Percentiles rank a stretch among this genome's conserved stretches.
Conservation (phyloP, 1,139 yeast species). For the Yamadazyma diospyri region DNA sequence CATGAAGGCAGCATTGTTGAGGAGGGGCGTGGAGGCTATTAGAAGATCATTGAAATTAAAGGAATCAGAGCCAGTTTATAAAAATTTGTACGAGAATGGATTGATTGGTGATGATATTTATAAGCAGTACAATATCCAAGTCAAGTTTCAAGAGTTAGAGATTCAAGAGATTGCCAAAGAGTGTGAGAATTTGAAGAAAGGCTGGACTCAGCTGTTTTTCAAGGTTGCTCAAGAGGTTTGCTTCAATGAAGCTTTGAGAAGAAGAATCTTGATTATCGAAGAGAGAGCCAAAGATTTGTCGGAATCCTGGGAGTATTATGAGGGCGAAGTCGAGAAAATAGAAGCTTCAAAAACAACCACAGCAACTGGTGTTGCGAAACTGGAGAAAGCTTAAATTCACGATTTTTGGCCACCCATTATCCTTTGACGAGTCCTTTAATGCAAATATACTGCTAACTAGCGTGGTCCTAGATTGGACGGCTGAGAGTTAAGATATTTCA, state of each 20-base stretch:
- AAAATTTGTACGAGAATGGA: constrained; percentile 77
- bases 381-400: not conserved
- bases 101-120: constrained; percentile 86
- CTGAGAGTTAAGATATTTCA: too few species aligned
- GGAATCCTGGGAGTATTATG: constrained; percentile 46
- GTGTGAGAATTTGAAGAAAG: constrained; percentile 68
- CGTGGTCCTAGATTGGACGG: too few species aligned
- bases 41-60: constrained; percentile 68
- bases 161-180: constrained; percentile 74
- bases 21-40: constrained; percentile 71
- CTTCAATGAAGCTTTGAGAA: constrained; percentile 84
- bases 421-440: not conserved
- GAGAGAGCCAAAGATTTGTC: constrained; percentile 47
- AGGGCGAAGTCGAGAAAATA: constrained; percentile 18
- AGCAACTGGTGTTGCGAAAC: constrained; percentile 4
- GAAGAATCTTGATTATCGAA: constrained; percentile 68
- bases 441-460: not conserved
- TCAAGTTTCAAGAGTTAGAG: constrained; percentile 76
- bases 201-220: constrained; percentile 78
- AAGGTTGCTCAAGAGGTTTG: constrained; percentile 86
- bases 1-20: constrained; percentile 76
- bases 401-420: too few species aligned
- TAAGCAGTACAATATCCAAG: constrained; percentile 75
- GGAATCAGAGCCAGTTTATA: constrained; percentile 66
- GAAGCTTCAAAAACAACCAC: constrained; percentile 9